Evolutionary conservation across 495 filamentous ascomycete genomes (phyloP), one percentile per base, ranked within the genome.

Genomic region (Neurospora tetrasperma): DNA sequence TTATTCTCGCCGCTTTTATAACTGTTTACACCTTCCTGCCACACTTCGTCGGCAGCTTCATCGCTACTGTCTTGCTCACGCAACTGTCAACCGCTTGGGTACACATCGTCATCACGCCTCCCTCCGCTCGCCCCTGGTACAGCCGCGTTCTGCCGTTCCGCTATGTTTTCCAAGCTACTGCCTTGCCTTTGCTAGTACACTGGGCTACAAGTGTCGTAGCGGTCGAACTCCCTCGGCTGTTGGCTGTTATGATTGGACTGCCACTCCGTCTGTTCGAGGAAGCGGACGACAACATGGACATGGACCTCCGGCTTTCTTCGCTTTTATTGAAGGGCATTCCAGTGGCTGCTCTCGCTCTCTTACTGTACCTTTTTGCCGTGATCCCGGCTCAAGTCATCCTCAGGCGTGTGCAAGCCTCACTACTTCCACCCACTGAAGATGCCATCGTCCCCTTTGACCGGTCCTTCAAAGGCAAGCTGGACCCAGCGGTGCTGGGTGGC

Each of bases 401-500:
- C n/a, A 75, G 78, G 40, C 85, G 86, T 59, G 83, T 87, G 12
- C 84, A 86, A 79, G 85, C 85, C 12, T 84, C 84, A 69, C 83
- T 87, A 43, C 81, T 87, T 39, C 83, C 85, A 1, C 81, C 82
- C 16, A 85, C 87, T 2, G 80, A 85, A 66, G 84, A 85, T 70
- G 75, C 83, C 43, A 81, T 87, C 70, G 78, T 87, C 5, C 83
- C 85, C 66, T 87, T 87, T 71, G 86, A 87, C 78, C 83, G 85
- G 35, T 82, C 84, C 18, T 87, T 86, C 75, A 75, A 76, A 70
- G 84, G 85, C 71, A 84, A 79, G 74, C 81, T 86, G 11, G 82
- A 82, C 77, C 83, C 90, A 27, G 87, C 86, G 27, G 86, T 91
- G 62, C 82, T 93, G 8, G 90, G 89, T 73, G 93, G 92, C 71